Evolutionary conservation across 2,329 filamentous ascomycete genomes (phyloP), one percentile per base, ranked within the genome.

Genomic region (Macrophomina phaseolina): DNA sequence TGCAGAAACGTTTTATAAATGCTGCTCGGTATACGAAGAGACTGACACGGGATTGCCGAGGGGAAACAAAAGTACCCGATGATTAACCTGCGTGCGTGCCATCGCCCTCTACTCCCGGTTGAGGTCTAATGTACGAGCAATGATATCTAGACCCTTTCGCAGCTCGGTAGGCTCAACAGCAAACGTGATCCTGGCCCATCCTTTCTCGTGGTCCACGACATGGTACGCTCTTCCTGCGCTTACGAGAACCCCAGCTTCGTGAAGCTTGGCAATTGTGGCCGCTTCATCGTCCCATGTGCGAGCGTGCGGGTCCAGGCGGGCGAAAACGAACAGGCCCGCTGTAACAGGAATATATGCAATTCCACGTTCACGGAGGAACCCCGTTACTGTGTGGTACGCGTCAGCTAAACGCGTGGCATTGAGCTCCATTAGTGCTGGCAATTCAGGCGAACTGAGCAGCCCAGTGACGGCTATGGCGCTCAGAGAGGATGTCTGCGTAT

Each of bases 101-200:
- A 18, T 38, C 36, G 36, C 6, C 11, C 36, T 38, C 36, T 18
- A 38, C 36, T 38, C 36, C 36, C 36, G 6, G 36, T 38, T 11
- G 6, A 38, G 11, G 11, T 11, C 5, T 11, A 38, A 11, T 11
- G 36, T 38, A 5, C 6, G 6, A 6, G 36, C 36, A 38, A 38
- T 38, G 36, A 38, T 11, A 36, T 48, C 28, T 28, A 74, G 60
- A 14, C 70, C 71, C 32, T 73, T 70, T 28, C 61, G 38, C 45
- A 74, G 61, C 23, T 64, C 64, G n/a, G 55, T 46, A 5, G 55
- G 46, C 16, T 70, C 67, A 1, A 74, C 63, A 1, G 73, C 67
- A 67, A 75, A 75, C 4, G 68, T 68, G 32, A 75, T 53, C 40
- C 74, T 64, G n/a, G 64, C 68, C 74, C 74, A 76, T 2, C 74